Conservation (phyloP, 2,329 filamentous ascomycete genomes). For the Cytospora piceae region DNA sequence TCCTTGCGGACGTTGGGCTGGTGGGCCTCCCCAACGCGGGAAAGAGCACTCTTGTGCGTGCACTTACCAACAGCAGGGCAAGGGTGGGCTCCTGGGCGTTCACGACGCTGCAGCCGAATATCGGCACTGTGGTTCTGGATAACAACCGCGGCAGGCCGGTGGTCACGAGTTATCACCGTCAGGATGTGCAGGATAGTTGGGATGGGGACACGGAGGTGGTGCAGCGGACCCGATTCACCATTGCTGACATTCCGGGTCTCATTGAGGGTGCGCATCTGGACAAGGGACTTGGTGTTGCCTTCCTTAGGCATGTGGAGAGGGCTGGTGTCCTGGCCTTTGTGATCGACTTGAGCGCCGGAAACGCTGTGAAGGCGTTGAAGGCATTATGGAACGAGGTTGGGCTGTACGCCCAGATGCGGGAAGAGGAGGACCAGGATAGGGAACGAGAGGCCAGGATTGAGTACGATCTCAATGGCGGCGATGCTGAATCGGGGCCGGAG, state of each 20-base stretch:
- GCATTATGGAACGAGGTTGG: constrained; percentile 89
- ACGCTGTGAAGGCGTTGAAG: constrained; percentile 78
- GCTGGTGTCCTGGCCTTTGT: constrained; percentile 94
- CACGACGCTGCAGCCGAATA: constrained; percentile 92
- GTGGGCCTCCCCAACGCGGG: constrained; percentile 96
- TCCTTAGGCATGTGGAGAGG: constrained; percentile 91
- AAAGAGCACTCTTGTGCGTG: constrained; percentile 88
- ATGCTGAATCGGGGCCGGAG: constrained; percentile 29
- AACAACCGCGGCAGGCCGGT: constrained; percentile 76
- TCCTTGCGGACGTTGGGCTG: constrained; percentile 91
- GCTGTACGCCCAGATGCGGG: constrained; percentile 79
- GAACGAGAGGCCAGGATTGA: constrained; percentile 61
- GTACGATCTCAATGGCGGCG: constrained; percentile 56
- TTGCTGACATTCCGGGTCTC: constrained; percentile 93
- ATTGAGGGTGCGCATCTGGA: constrained; percentile 93
- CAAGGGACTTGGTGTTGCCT: constrained; percentile 86
- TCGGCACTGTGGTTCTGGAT: constrained; percentile 93
- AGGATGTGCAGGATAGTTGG: constrained; percentile 40
- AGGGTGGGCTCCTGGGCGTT: constrained; percentile 95
- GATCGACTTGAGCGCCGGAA: constrained; percentile 77
- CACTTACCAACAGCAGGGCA: constrained; percentile 85
- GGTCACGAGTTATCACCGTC: constrained; percentile 44
- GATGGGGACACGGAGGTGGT: constrained; percentile 51
- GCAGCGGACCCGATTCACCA: constrained; percentile 79
- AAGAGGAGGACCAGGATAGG: constrained; percentile 71